Evolutionary conservation across 164 flowering plant species (phyloP).

Genomic region (Santalum album): DNA sequence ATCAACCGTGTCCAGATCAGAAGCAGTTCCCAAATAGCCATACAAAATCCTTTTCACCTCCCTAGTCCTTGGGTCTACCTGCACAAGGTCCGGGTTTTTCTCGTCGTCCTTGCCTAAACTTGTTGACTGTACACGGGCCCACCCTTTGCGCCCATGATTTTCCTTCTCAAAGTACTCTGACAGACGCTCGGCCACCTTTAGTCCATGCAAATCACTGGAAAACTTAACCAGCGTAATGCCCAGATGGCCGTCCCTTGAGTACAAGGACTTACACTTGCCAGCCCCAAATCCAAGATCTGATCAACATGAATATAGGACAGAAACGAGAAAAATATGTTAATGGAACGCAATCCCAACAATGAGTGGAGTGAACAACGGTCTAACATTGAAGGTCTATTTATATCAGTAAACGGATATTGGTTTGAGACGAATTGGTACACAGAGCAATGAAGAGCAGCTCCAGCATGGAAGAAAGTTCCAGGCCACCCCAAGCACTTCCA

Average conservation of each 20-base stretch:
- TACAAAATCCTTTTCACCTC: conserved; percentile 68
- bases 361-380: not conserved
- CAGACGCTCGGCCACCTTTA: conserved; percentile 64
- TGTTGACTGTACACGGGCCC: conserved; percentile 52
- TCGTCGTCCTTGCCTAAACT: conserved; percentile 55
- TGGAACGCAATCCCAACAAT: not conserved
- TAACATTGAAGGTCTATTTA: too few species aligned
- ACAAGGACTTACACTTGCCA: conserved; percentile 87
- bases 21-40: conserved; percentile 72
- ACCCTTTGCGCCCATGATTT: conserved; percentile 63
- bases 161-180: conserved; percentile 78
- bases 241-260: conserved; percentile 77
- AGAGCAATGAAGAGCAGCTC: too few species aligned
- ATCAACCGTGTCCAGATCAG: conserved; percentile 74
- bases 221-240: conserved; percentile 76
- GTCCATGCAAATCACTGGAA: conserved; percentile 50
- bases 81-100: conserved; percentile 68
- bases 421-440: too few species aligned
- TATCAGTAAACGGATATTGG: too few species aligned
- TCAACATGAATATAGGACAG: conserved; percentile 10
- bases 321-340: conserved; percentile 3
- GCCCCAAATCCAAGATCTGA: conserved; percentile 75
- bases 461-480: too few species aligned
- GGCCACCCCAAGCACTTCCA: too few species aligned
- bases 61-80: conserved; percentile 55